These are phyloP conservation scores for Phytopythium kandeliae DNA, from an alignment of 352 stramenopile genomes.

Conservation along the genomic window DNA sequence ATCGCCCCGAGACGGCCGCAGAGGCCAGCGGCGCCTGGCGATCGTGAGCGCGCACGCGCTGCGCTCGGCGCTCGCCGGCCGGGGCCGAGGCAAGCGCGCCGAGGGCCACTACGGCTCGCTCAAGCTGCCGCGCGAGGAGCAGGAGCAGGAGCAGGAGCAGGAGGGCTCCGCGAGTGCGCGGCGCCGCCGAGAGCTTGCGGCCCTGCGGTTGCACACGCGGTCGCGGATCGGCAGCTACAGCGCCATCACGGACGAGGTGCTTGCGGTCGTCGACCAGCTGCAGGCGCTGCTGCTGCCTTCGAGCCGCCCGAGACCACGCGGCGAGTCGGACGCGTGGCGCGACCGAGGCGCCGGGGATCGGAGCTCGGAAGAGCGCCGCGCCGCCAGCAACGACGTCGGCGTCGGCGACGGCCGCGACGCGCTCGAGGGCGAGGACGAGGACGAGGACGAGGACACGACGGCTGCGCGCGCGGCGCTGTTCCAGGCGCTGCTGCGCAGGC, in stretches of 20 bases:
- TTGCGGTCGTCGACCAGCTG: constrained; percentile 32
- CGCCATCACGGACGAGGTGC: constrained; percentile 50
- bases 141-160: constrained; percentile 4
- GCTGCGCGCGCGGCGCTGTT: constrained; percentile 55
- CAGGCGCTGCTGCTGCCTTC: constrained; percentile 15
- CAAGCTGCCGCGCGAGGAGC: not conserved
- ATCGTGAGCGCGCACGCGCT: constrained; percentile 66
- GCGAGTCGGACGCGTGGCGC: too few relatives aligned
- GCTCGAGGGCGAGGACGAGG: constrained; percentile 5
- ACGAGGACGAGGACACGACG: constrained; percentile 16
- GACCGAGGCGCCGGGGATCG: too few relatives aligned
- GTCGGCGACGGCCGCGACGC: too few relatives aligned
- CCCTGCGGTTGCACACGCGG: constrained; percentile 59
- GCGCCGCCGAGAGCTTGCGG: not conserved
- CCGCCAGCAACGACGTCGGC: too few relatives aligned
- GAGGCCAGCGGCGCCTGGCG: constrained; percentile 22
- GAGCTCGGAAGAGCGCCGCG: too few relatives aligned
- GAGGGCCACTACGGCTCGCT: too few relatives aligned
- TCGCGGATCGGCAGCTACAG: constrained; percentile 73
- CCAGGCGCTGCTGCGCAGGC: constrained; percentile 44
- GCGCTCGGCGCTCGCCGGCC: constrained; percentile 32
- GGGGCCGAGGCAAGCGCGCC: constrained; percentile 7
- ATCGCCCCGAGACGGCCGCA: too few relatives aligned
- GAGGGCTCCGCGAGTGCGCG: constrained; percentile 11
- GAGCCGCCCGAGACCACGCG: constrained; percentile 4